phyloP scores from a whole-genome alignment of 352 stramenopile species.

The Elongisporangium undulatum region DNA sequence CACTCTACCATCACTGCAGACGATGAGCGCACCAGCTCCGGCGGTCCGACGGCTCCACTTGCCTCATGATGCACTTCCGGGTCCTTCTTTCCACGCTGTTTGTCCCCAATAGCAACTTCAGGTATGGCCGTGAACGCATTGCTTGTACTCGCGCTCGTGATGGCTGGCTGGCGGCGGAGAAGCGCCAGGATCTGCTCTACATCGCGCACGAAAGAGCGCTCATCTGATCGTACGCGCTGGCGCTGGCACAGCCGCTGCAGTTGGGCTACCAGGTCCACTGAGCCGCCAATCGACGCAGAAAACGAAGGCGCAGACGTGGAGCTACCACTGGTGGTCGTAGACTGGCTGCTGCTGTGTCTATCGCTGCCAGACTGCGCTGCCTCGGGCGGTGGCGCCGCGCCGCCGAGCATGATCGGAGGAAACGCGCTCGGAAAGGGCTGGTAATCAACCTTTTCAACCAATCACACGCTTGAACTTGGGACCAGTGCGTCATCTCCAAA shows the following conservation, averaged over 20 bases:
- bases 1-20: constrained; percentile 25
- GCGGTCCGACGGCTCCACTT: neutral
- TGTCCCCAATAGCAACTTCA: neutral
- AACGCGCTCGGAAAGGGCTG: neutral
- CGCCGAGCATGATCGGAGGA: neutral
- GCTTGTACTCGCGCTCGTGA: neutral
- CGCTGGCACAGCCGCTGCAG: constrained; percentile 58
- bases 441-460: neutral
- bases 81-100: neutral
- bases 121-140: neutral
- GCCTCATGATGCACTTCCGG: neutral
- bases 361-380: neutral
- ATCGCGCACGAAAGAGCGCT: constrained; percentile 60
- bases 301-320: neutral
- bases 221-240: constrained; percentile 58
- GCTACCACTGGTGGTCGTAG: neutral
- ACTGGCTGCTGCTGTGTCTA: constrained; percentile 3
- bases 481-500: neutral
- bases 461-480: neutral
- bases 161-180: constrained; percentile 16
- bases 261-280: constrained; percentile 49
- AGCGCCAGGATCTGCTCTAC: constrained; percentile 56
- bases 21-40: constrained; percentile 3
- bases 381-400: neutral
- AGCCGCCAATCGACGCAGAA: neutral